phyloP scores from a whole-genome alignment of 73 alveolate species.

The Blepharisma japonicum region DNA sequence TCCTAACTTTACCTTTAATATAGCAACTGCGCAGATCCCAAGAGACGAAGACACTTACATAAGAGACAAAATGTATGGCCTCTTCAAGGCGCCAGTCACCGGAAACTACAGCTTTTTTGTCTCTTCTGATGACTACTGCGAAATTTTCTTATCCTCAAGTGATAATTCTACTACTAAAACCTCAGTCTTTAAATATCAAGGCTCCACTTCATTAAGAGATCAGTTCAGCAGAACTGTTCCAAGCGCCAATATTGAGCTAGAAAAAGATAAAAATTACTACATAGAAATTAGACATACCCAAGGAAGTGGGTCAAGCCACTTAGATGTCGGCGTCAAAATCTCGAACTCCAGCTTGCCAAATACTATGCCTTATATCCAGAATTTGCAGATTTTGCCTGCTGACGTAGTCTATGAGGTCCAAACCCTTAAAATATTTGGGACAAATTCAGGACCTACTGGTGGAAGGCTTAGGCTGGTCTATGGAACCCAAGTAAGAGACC shows the following conservation, averaged over 20 bases:
- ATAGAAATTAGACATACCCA: too few relatives aligned
- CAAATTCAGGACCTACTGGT: constrained; percentile 1
- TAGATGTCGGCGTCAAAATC: constrained; percentile 8
- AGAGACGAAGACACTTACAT: neutral
- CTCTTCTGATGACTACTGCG: constrained; percentile 43
- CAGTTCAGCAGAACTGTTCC: too few relatives aligned
- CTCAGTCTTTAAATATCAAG: neutral
- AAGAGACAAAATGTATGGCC: constrained; percentile 22
- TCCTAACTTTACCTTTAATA: neutral
- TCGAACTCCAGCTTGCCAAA: neutral
- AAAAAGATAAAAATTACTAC: too few relatives aligned
- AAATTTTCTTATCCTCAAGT: constrained; percentile 25
- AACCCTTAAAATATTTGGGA: neutral
- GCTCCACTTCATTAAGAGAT: neutral
- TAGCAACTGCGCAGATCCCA: constrained; percentile 6
- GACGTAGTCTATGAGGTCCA: constrained; percentile 4
- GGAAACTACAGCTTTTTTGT: constrained; percentile 40
- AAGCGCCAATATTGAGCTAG: too few relatives aligned
- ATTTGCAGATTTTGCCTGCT: neutral
- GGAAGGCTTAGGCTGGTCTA: neutral
- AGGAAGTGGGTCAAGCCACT: neutral
- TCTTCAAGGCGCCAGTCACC: constrained; percentile 35
- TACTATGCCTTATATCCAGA: neutral
- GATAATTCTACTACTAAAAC: constrained; percentile 10
- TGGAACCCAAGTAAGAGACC: neutral